Conservation (phyloP, 2,329 filamentous ascomycete species). For the Fragosphaeria purpurea region DNA sequence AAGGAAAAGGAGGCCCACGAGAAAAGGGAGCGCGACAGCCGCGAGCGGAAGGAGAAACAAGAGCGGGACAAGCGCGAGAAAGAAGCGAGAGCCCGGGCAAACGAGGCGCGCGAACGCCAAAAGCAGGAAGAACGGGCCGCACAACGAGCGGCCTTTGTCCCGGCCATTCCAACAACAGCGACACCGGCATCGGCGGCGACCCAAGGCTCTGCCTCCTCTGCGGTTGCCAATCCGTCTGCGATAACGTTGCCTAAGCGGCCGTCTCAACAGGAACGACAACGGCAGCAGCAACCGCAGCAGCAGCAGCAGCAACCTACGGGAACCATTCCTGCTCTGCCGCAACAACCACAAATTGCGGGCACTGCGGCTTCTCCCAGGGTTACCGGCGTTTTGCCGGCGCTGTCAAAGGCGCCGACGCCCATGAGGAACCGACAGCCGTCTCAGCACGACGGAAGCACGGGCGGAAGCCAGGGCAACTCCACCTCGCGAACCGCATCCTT, state of each 20-base stretch:
- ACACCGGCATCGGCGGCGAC: constrained; percentile 16
- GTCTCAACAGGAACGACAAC: constrained; percentile 28
- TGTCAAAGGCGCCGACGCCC: constrained; percentile 75
- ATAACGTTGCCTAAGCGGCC: constrained; percentile 30
- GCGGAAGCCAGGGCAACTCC: constrained; percentile 43
- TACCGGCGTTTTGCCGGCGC: constrained; percentile 64
- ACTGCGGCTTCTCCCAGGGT: constrained; percentile 69
- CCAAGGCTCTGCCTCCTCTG: neutral
- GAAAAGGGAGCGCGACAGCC: constrained; percentile 53
- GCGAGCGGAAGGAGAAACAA: constrained; percentile 43
- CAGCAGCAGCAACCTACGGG: constrained; percentile 27
- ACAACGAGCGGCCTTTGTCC: constrained; percentile 28
- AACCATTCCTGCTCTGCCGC: constrained; percentile 43
- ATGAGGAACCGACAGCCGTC: constrained; percentile 67
- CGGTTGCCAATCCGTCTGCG: constrained; percentile 14
- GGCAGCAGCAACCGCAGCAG: neutral
- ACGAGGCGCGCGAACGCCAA: constrained; percentile 17
- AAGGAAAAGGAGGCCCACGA: constrained; percentile 63
- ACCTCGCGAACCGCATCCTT: constrained; percentile 59
- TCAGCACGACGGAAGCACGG: constrained; percentile 63
- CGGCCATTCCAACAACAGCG: neutral
- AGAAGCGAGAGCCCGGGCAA: constrained; percentile 33
- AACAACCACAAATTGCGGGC: constrained; percentile 41
- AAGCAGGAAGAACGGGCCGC: constrained; percentile 33
- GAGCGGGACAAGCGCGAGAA: constrained; percentile 47